Evolutionary conservation across 2,329 filamentous ascomycete genomes (phyloP).

Genomic region (Penicillium sclerotigenum): DNA sequence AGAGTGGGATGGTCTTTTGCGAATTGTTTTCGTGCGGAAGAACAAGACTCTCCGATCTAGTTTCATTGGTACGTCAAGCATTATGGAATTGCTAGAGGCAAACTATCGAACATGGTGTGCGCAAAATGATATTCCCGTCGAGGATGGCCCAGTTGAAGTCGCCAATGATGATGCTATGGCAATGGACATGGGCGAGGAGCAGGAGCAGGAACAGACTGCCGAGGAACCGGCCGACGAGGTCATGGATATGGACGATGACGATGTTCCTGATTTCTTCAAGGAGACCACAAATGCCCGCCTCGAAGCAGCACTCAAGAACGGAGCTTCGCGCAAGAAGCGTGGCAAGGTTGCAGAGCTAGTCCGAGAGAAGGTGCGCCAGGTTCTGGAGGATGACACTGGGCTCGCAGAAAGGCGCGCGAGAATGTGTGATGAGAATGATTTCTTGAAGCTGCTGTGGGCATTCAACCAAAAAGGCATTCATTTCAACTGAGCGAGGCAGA

Average conservation of each 20-base stretch:
- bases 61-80: conserved; percentile 75
- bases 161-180: conserved; percentile 35
- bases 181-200: conserved; percentile 36
- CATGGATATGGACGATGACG: conserved; percentile 56
- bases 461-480: conserved; percentile 94
- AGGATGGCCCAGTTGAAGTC: conserved; percentile 56
- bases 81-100: conserved; percentile 75
- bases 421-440: conserved; percentile 90
- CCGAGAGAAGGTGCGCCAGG: conserved; percentile 79
- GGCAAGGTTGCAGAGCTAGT: conserved; percentile 78
- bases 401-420: conserved; percentile 77
- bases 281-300: conserved; percentile 47
- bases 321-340: conserved; percentile 66
- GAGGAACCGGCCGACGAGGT: conserved; percentile 52
- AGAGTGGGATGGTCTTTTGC: conserved; percentile 88
- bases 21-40: conserved; percentile 79
- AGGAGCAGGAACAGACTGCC: conserved; percentile 23
- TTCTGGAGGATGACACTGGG: conserved; percentile 75
- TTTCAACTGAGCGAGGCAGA: conserved; percentile 60
- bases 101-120: conserved; percentile 92
- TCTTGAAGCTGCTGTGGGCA: conserved; percentile 73
- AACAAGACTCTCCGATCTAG: conserved; percentile 84
- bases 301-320: conserved; percentile 42
- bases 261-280: conserved; percentile 81
- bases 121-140: conserved; percentile 74